Conservation (phyloP, 164 flowering plant genomes). For the Berberis vulgaris region DNA sequence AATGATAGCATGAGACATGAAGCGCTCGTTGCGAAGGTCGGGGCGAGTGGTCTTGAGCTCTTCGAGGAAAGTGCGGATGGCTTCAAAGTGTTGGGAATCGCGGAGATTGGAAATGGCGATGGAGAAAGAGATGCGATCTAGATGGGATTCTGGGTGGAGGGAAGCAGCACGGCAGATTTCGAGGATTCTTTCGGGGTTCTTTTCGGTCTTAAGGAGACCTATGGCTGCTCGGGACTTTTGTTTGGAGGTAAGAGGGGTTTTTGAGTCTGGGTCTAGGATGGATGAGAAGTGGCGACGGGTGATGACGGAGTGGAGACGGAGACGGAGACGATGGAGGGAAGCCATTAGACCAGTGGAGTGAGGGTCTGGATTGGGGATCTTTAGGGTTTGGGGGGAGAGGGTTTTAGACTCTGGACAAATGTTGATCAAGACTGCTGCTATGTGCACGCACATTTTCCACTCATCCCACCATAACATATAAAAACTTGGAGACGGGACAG, state of each 20-base stretch:
- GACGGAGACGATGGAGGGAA: too few species aligned
- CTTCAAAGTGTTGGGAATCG: constrained; percentile 25
- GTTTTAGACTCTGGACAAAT: too few species aligned
- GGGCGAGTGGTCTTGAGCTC: constrained; percentile 41
- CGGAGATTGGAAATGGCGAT: constrained; percentile 55
- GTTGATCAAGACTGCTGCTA: too few species aligned
- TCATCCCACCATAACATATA: too few species aligned
- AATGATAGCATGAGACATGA: constrained; percentile 38
- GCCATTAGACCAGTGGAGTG: too few species aligned
- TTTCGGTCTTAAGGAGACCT: constrained; percentile 55
- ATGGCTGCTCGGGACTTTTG: constrained; percentile 60
- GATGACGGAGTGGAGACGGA: not conserved
- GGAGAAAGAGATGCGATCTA: constrained; percentile 64
- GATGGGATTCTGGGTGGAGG: constrained; percentile 53
- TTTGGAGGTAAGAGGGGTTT: constrained; percentile 29
- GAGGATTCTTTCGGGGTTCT: constrained; percentile 54
- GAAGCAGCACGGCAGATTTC: constrained; percentile 74
- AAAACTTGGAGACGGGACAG: too few species aligned
- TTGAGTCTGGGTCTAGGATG: constrained; percentile 46
- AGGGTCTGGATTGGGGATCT: too few species aligned
- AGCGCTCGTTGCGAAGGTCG: constrained; percentile 47
- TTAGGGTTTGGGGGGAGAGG: too few species aligned
- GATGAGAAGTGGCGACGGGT: constrained; percentile 29
- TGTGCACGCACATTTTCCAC: too few species aligned
- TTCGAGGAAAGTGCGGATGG: constrained; percentile 36